Conservation (phyloP, 257 asterid genomes). For the Cordia subcordata region DNA sequence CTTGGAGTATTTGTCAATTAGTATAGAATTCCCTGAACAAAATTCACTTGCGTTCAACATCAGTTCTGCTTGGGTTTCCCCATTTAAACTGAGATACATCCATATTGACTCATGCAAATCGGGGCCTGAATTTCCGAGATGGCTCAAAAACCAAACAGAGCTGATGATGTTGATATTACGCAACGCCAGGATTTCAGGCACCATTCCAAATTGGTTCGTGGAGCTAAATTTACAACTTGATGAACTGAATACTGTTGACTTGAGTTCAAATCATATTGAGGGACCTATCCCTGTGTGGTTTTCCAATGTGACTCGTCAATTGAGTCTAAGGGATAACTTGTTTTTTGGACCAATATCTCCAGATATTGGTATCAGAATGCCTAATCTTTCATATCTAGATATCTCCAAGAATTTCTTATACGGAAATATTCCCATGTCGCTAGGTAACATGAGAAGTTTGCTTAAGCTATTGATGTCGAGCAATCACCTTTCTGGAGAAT, state of each 20-base stretch:
- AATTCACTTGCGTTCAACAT: slow-evolving; percentile 12
- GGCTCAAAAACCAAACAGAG: slow-evolving; percentile 24
- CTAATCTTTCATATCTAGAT: slow-evolving; percentile 15
- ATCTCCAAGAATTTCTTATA: slow-evolving; percentile 19
- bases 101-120: slow-evolving; percentile 14
- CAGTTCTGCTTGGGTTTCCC: slow-evolving; percentile 19
- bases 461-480: slow-evolving; percentile 17
- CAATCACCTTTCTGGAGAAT: slow-evolving; percentile 24
- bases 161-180: slow-evolving; percentile 11
- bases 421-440: slow-evolving; percentile 28
- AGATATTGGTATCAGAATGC: slow-evolving; percentile 21
- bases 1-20: slow-evolving; percentile 17
- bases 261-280: slow-evolving; percentile 17
- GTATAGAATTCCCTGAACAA: slow-evolving; percentile 4
- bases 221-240: slow-evolving; percentile 16
- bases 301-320: slow-evolving; percentile 14
- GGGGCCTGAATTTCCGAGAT: slow-evolving; percentile 20
- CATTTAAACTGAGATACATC: slow-evolving; percentile 20
- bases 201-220: slow-evolving; percentile 26
- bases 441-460: slow-evolving; percentile 16
- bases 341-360: slow-evolving; percentile 32
- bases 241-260: slow-evolving; percentile 11
- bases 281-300: slow-evolving; percentile 39
- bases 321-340: slow-evolving; percentile 26
- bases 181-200: slow-evolving; percentile 12